These are phyloP conservation scores for Chrysanthemum seticuspe DNA, from an alignment of 129 eudicot genomes.

Conservation along the genomic window DNA sequence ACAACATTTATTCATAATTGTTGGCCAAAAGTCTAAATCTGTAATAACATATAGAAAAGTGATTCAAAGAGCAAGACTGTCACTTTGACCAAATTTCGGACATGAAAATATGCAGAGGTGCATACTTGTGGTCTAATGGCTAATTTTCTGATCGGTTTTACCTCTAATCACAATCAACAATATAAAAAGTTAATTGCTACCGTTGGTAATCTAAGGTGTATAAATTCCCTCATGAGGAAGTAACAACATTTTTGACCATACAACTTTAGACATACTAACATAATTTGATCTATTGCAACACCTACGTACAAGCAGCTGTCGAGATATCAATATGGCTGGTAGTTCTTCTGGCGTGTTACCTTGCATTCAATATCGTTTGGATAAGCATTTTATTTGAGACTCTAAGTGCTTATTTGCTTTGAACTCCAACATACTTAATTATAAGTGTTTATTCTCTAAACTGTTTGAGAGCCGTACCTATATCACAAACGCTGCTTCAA, in stretches of 20 bases:
- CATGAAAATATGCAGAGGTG: background rate
- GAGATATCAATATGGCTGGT: slow-evolving; percentile 40
- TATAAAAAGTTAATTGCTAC: background rate
- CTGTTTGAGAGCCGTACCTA: slow-evolving; percentile 12
- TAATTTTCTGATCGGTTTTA: slow-evolving; percentile 11
- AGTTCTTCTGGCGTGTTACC: slow-evolving; percentile 38
- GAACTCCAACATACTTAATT: too few species aligned
- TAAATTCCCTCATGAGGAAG: background rate
- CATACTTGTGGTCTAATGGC: slow-evolving; percentile 14
- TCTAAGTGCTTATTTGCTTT: too few species aligned
- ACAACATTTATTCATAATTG: slow-evolving; percentile 16
- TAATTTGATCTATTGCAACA: background rate
- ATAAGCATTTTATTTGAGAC: too few species aligned
- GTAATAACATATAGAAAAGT: background rate
- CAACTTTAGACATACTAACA: slow-evolving; percentile 8
- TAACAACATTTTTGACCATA: background rate
- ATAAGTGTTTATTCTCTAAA: too few species aligned
- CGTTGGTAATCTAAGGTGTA: slow-evolving; percentile 8
- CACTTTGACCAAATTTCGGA: slow-evolving; percentile 11
- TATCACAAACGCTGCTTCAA: slow-evolving; percentile 40
- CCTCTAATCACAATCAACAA: slow-evolving; percentile 20
- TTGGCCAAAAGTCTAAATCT: slow-evolving; percentile 5
- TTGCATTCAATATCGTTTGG: slow-evolving; percentile 2
- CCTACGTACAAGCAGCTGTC: slow-evolving; percentile 37
- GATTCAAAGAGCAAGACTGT: background rate